Base-by-base conservation (phyloP, 495 filamentous ascomycete genomes). In the Penicillium taxi region DNA sequence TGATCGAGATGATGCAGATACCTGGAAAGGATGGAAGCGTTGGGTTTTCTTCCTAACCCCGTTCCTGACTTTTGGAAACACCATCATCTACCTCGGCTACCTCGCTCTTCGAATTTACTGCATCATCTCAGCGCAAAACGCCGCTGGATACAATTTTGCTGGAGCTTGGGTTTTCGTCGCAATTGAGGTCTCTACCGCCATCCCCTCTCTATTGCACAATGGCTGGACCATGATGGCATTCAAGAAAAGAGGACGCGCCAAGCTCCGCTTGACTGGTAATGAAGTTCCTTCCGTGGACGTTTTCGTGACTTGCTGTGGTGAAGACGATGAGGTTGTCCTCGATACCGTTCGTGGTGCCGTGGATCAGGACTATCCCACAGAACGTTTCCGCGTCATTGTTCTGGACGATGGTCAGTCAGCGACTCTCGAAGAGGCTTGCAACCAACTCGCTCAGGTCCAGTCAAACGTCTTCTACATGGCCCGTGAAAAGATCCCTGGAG, bases 311-410 rank as follows among this genome's bases (percentile, higher is more conserved):
- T 70, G 65, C 43, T 72, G 67, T 37, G 59, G 63, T 21, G 74
- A 77, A 40, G 66, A 69, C 0, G 55, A 72, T 9, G 72, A 69
- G 15, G 48, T 77, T 4, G 59, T 77, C n/a, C 41, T 75, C 2
- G 70, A 77, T 44, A 78, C 74, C 2, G 55, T 65, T 4, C 53
- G 59, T 19, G 74, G 67, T 16, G 66, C 73, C 2, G 50, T 50
- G 25, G 53, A 59, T 17, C 46, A 67, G 26, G 70, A 77, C 41
- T 78, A 74, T 42, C 74, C 74, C 0, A 30, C 15, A 18, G 55
- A 74, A 34, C 50, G 49, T 2, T 72, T 72, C 42, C 52, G 73
- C 18, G 59, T 76, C 3, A 58, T 75, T 17, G 52, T 77, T 4
- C 46, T 68, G n/a, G 74, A 78, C 35, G 74, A 78, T 40, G 70